Conservation (phyloP, 2,329 filamentous ascomycete species). For the Pseudogymnoascus sp. region DNA sequence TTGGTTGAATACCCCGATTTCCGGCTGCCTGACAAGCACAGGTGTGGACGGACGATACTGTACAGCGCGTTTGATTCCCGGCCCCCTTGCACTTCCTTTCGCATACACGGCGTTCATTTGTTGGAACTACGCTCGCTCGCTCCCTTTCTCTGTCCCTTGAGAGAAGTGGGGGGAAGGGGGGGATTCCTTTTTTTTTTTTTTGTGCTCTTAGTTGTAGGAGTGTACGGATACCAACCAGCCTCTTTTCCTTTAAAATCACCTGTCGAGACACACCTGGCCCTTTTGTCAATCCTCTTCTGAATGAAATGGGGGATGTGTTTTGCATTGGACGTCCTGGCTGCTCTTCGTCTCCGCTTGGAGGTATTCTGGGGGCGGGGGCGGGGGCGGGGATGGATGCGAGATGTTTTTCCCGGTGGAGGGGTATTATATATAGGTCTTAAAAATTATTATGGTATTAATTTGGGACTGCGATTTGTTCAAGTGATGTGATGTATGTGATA, state of each 20-base stretch:
- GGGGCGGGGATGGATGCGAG: neutral
- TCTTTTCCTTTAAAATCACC: neutral
- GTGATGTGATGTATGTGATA: neutral
- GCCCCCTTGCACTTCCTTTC: neutral
- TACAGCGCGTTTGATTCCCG: constrained; percentile 1
- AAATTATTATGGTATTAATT: constrained; percentile 8
- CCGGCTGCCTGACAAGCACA: neutral
- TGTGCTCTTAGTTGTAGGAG: neutral
- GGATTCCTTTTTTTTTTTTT: neutral
- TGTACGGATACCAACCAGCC: neutral
- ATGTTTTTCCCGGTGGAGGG: neutral
- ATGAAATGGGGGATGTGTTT: neutral
- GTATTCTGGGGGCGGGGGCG: too few relatives aligned
- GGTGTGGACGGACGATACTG: neutral
- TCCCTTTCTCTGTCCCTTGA: neutral
- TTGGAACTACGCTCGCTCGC: neutral
- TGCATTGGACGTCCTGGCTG: neutral
- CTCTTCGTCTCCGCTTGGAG: neutral
- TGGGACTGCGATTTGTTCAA: neutral
- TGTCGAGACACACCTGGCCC: neutral
- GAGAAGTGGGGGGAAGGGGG: too few relatives aligned
- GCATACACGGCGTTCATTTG: constrained; percentile 1
- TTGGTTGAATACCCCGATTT: neutral
- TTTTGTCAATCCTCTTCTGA: neutral
- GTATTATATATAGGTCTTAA: constrained; percentile 1